phyloP scores from a whole-genome alignment of 2,329 filamentous ascomycete genomes.

The Fusarium verticillioides region DNA sequence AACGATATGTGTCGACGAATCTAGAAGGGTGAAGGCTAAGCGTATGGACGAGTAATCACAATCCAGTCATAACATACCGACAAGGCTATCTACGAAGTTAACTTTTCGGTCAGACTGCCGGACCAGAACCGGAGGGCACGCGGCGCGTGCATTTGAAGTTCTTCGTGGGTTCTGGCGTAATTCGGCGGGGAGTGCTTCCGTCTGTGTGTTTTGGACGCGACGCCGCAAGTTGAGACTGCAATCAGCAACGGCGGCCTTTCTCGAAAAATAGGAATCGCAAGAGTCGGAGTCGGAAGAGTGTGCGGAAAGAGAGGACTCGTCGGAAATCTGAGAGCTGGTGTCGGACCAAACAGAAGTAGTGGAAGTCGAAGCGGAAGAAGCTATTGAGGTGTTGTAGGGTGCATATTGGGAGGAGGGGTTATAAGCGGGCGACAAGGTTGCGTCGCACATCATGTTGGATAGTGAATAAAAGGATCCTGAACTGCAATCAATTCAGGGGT shows the following conservation, averaged over 20 bases:
- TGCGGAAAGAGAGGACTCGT: conserved; percentile 73
- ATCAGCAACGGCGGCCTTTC: conserved; percentile 38
- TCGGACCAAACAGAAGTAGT: conserved; percentile 83
- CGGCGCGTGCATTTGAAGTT: conserved; percentile 65
- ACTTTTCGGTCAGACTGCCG: conserved; percentile 92
- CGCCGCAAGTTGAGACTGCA: conserved; percentile 39
- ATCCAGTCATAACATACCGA: conserved; percentile 77
- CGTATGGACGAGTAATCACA: conserved; percentile 29
- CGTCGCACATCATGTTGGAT: conserved; percentile 69
- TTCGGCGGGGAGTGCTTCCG: conserved; percentile 65
- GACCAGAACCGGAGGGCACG: conserved; percentile 78
- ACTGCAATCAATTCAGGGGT: conserved; percentile 47
- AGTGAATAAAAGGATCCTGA: conserved; percentile 46
- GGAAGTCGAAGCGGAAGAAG: conserved; percentile 80
- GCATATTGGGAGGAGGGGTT: conserved; percentile 59
- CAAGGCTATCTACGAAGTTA: conserved; percentile 95
- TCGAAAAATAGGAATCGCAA: conserved; percentile 56
- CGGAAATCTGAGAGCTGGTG: conserved; percentile 74
- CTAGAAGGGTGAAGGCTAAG: conserved; percentile 63
- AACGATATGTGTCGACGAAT: conserved; percentile 96
- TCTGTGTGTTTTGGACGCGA: conserved; percentile 44
- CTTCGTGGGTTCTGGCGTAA: conserved; percentile 73
- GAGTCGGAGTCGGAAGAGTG: conserved; percentile 67
- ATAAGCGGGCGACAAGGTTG: conserved; percentile 63
- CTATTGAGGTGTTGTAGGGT: conserved; percentile 76